phyloP scores from a whole-genome alignment of 2,329 filamentous ascomycete species.

The Cercospora brassicicola region DNA sequence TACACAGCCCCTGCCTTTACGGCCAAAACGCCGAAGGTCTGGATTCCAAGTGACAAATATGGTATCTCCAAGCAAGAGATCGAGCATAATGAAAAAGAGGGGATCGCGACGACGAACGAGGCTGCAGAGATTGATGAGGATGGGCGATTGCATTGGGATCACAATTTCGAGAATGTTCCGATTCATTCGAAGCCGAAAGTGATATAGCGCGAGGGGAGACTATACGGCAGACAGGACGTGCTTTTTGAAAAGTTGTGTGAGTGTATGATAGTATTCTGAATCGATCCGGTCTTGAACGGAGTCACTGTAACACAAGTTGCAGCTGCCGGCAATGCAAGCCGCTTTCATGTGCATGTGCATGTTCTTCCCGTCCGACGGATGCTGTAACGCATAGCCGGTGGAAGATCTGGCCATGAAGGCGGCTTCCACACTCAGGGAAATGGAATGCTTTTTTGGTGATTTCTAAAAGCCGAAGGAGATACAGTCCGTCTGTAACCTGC shows the following conservation, averaged over 20 bases:
- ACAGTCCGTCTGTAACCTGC: not conserved
- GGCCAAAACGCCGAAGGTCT: constrained; percentile 46
- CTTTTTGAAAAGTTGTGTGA: not conserved
- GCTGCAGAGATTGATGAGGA: constrained; percentile 49
- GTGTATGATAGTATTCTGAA: not conserved
- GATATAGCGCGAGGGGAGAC: constrained; percentile 16
- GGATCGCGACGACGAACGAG: constrained; percentile 48
- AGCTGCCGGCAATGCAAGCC: not conserved
- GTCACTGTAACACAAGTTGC: not conserved
- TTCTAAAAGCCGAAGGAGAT: no score
- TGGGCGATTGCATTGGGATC: constrained; percentile 48
- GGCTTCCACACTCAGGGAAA: no score
- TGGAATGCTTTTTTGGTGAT: no score
- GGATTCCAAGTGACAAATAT: constrained; percentile 49
- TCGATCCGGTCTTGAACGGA: not conserved
- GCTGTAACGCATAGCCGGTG: not conserved
- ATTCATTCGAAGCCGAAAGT: constrained; percentile 42
- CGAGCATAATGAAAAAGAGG: constrained; percentile 42
- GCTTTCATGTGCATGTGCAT: not conserved
- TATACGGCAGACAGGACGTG: not conserved
- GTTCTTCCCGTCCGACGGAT: not conserved
- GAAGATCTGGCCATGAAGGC: not conserved
- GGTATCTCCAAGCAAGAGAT: constrained; percentile 48
- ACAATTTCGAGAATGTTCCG: constrained; percentile 46
- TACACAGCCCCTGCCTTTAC: constrained; percentile 49